Conservation (phyloP, 2,329 filamentous ascomycete species). For the Paracamarosporium sp. region DNA sequence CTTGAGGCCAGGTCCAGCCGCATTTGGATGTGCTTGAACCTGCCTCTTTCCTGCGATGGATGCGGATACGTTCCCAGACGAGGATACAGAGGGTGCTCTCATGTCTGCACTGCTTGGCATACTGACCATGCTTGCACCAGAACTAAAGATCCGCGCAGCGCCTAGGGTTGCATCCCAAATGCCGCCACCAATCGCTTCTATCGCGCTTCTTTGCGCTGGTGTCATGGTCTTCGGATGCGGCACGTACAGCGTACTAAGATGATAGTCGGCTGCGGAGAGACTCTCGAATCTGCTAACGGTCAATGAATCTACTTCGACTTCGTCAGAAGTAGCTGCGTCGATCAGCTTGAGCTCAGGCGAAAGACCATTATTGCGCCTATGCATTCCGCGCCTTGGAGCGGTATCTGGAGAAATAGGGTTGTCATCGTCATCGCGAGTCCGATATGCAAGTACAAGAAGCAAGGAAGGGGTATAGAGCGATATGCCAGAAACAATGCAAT, state of each 20-base stretch:
- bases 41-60: conserved; percentile 29
- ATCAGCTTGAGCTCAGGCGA: conserved; percentile 91
- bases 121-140: conserved; percentile 74
- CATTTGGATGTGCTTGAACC: conserved; percentile 54
- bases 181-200: conserved; percentile 78
- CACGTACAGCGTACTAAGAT: conserved; percentile 82
- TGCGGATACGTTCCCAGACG: conserved; percentile 33
- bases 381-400: conserved; percentile 70
- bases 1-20: conserved; percentile 68
- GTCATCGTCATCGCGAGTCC: conserved; percentile 75
- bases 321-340: conserved; percentile 80
- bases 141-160: conserved; percentile 85
- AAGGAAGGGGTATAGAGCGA: conserved; percentile 94
- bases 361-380: conserved; percentile 77
- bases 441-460: conserved; percentile 89
- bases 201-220: conserved; percentile 72
- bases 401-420: conserved; percentile 62
- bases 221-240: conserved; percentile 67
- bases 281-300: conserved; percentile 86
- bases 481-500: conserved; percentile 97
- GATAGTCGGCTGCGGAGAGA: conserved; percentile 88
- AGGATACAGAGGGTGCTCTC: conserved; percentile 41
- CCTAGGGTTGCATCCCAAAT: conserved; percentile 93
- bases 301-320: conserved; percentile 86
- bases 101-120: conserved; percentile 49